Base-by-base conservation (phyloP, 2,329 filamentous ascomycete genomes). In the Dactylellina leptospora region DNA sequence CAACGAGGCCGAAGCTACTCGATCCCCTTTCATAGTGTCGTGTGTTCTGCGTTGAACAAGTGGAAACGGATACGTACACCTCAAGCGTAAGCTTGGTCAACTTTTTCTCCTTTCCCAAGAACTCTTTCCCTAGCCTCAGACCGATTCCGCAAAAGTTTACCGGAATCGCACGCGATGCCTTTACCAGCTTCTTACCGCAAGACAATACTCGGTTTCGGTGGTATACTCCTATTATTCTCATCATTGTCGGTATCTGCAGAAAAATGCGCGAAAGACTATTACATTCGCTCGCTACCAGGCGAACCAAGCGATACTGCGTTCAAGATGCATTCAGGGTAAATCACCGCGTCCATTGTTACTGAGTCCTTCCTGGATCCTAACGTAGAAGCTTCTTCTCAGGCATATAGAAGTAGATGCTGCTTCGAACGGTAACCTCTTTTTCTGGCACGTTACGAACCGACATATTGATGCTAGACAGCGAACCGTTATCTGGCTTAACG, bases 291-390 rank as follows among this genome's bases (percentile, higher is more conserved):
- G 6, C 84, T 99, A 18, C 95, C 95, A 4, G 95, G 96, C 28
- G 87, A 90, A 61, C 93, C 96, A 8, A 84, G 87, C 75, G 89
- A 87, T 18, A 88, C 91, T 36, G 81, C 92, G 73, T 82, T 96
- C 78, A 97, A 96, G 84, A 97, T 97, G 93, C 95, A 97, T 84
- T 93, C 95, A 82, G 95, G 95, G 92, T 96, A 83, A 83, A 89
- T 81, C 66, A 13, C 28, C 36, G n/a, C n/a, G n/a, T n/a, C n/a
- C n/a, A n/a, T n/a, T n/a, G n/a, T n/a, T n/a, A n/a, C n/a, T n/a
- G n/a, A n/a, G n/a, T n/a, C 23, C 30, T 50, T 23, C 51, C 56
- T 28, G 61, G 68, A 48, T 36, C 10, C 51, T 54, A 45, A 23
- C 56, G n/a, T 55, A 54, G 68, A 23, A 27, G 50, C 40, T 27